Base-by-base conservation (phyloP, 495 filamentous ascomycete genomes). In the Aspergillus panamensis region DNA sequence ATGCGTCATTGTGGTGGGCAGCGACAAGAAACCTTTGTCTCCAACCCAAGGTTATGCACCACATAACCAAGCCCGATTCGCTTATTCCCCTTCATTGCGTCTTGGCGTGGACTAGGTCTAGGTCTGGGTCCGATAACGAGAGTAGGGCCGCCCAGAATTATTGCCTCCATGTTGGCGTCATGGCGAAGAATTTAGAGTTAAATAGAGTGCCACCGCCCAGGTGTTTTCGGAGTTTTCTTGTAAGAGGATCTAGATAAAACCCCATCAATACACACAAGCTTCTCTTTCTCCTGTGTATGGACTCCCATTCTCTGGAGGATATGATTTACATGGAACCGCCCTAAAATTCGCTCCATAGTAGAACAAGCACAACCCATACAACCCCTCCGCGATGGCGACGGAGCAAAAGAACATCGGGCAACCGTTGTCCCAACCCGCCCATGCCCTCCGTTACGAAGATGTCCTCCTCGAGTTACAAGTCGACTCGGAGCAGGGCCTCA, bases 401-500 rank as follows among this genome's bases (percentile, higher is more conserved):
- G 57, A 53, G 7, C 53, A 70, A 50, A 53, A 63, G 25, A 59
- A 63, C 25, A 53, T 25, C 3, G 43, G 20, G 42, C 62, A 62
- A 32, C 60, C 58, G 2, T 68, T 91, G 17, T 82, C 80, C 8
- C 70, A 73, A 44, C 86, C 87, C 8, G 84, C 89, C 14, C 89
- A 92, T 64, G 74, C 82, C 39, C 77, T 93, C 25, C 60, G 80
- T 16, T 71, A 65, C 61, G 70, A 78, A 32, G 69, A 82, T 57
- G 73, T 86, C 52, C 74, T 84, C 53, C 60, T 70, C 9, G 82
- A 91, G 66, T 75, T 90, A 16, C 67, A 69, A 3, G 80, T 82
- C 59, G 77, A 90, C 66, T 57, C 70, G 9, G 79, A 87, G 12
- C 74, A 88, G 67, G 87, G 87, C 37, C 73, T 91, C 32, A 77